Conservation (phyloP, 1,284 basidiomycete genomes). For the Boletellus deceptivus region DNA sequence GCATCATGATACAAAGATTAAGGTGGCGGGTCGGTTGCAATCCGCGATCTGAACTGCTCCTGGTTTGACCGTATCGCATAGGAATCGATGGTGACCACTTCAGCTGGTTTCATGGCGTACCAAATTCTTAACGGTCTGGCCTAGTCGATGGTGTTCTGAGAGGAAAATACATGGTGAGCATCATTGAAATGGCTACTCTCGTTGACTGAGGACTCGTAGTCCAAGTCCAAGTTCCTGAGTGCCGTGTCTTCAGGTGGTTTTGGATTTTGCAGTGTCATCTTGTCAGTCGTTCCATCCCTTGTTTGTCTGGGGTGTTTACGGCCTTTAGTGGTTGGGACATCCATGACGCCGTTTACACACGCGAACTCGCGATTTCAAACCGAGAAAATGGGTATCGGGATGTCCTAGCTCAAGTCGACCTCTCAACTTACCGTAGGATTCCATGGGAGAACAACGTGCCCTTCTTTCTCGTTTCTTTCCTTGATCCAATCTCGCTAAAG, state of each 20-base stretch:
- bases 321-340: slow-evolving; percentile 78
- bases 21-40: slow-evolving; percentile 75
- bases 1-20: slow-evolving; percentile 76
- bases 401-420: slow-evolving; percentile 79
- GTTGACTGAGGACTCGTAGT: slow-evolving; percentile 41
- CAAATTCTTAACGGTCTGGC: slow-evolving; percentile 6
- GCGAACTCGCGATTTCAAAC: slow-evolving; percentile 89
- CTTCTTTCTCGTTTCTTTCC: slow-evolving; percentile 90
- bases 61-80: slow-evolving; percentile 25
- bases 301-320: neutral
- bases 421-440: slow-evolving; percentile 82
- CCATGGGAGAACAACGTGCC: slow-evolving; percentile 93
- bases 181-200: neutral
- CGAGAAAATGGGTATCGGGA: slow-evolving; percentile 90
- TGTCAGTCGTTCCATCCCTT: slow-evolving; percentile 43
- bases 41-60: neutral
- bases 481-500: slow-evolving; percentile 78
- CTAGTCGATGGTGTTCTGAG: slow-evolving; percentile 89
- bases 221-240: slow-evolving; percentile 89
- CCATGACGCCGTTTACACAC: slow-evolving; percentile 80
- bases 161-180: slow-evolving; percentile 85
- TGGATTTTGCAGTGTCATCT: slow-evolving; percentile 91
- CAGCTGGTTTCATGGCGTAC: slow-evolving; percentile 3
- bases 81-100: slow-evolving; percentile 62
- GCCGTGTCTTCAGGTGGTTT: slow-evolving; percentile 83